Evolutionary conservation across 768 basidiomycete genomes (phyloP), one percentile per base, ranked within the genome.

Genomic region (Amanita rubescens): DNA sequence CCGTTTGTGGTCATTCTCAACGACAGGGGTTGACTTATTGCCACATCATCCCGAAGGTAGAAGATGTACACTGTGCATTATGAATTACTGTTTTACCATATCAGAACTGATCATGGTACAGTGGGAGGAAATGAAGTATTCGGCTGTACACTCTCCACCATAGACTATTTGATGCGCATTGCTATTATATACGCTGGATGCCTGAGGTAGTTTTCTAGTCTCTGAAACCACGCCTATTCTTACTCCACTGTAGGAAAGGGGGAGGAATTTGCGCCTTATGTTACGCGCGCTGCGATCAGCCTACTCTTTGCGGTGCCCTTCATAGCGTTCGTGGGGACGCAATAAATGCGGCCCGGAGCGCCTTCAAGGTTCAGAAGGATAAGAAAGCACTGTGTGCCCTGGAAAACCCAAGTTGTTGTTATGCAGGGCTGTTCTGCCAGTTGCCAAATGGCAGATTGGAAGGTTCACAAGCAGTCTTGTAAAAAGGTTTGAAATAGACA

Each of bases 271-370:
- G 70, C 71, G 1, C 70, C 71, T 6, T 74, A 73, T 49, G 72
- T 68, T 12, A 80, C 77, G 1, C 68, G 81, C 8, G 64, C 73
- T 4, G 83, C 78, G 0, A 63, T 85, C 35, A 68, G 74, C 1
- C 82, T 79, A 0, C 63, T 84, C 10, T 83, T 82, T 49, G 70
- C 76, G 0, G 71, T 76, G 14, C 69, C 79, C 5, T 80, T 75
- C 59, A 51, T 56, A 61, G 60, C 12, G 59, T 76, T 27, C 62
- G 53, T 20, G 24, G 8, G 8, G 55, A 57, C 19, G 55, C 50
- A 5, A 41, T 55, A 2, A 37, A 57, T 3, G 33, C 55, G n/a
- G 19, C 10, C 20, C 15, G 55, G n/a, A 47, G 41, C 1, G 47
- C 38, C 49, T 38, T 4, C 7, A 19, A 34, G 20, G 17, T 48